A percentile compares a stretch with the other conserved stretches of the same genome.
Conservation (phyloP, 2,329 filamentous ascomycete genomes). For the Hirsutella thompsonii region DNA sequence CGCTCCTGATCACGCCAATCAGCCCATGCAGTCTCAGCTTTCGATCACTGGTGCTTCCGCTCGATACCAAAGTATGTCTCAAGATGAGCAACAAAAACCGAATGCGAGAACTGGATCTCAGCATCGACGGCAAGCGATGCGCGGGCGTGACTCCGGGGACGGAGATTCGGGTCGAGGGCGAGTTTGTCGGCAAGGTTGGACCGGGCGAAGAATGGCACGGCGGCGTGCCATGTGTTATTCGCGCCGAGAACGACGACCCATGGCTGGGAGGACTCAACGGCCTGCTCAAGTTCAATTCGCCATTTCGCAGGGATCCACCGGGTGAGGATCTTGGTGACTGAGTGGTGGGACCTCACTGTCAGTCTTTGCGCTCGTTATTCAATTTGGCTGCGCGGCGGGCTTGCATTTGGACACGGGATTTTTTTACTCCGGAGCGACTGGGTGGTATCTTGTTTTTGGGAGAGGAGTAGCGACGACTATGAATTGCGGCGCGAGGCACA, state of each 20-base stretch:
- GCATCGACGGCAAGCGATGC: conserved; percentile 62
- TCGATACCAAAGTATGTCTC: conserved; percentile 72
- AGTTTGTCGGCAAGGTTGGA: conserved; percentile 47
- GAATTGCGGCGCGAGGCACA: too few species aligned
- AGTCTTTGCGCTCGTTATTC: too few species aligned
- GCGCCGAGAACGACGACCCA: conserved; percentile 67
- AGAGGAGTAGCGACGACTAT: too few species aligned
- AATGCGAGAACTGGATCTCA: conserved; percentile 64
- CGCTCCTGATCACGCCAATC: conserved; percentile 83
- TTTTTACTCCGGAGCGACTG: too few species aligned
- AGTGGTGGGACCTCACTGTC: too few species aligned
- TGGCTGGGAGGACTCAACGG: conserved; percentile 95
- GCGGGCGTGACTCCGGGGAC: conserved; percentile 59
- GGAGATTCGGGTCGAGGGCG: conserved; percentile 82
- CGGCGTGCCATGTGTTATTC: conserved; percentile 84
- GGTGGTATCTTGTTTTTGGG: too few species aligned
- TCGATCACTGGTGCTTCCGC: conserved; percentile 76
- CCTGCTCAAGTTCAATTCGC: conserved; percentile 92
- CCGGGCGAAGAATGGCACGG: conserved; percentile 46
- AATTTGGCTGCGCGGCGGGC: conserved; percentile 5
- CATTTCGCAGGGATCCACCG: conserved; percentile 52
- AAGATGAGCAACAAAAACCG: conserved; percentile 71
- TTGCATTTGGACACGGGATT: not conserved
- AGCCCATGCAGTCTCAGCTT: conserved; percentile 88
- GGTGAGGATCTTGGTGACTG: conserved; percentile 5